phyloP scores from a whole-genome alignment of 192 early-diverging fungal species.

The Phycomyces nitens region DNA sequence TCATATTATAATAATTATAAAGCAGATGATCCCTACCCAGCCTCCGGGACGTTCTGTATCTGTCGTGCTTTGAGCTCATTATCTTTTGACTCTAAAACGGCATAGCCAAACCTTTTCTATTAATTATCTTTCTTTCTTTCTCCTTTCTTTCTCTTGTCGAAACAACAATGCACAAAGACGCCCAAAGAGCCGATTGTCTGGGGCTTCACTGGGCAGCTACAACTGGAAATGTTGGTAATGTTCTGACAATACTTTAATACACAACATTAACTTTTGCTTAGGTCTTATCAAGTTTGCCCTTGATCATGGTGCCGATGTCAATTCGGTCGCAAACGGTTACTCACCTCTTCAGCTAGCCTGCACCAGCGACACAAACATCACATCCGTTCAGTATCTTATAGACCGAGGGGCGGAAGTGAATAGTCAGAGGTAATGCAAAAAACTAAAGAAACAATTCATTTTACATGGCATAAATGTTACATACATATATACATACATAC shows the following conservation, averaged over 20 bases:
- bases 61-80: too few relatives aligned
- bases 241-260: background rate
- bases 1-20: too few relatives aligned
- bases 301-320: slow-evolving; percentile 62
- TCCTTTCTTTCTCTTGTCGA: slow-evolving; percentile 2
- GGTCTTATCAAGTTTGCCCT: slow-evolving; percentile 60
- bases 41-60: too few relatives aligned
- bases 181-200: background rate
- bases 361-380: slow-evolving; percentile 48
- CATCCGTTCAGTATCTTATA: slow-evolving; percentile 61
- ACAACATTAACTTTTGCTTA: too few relatives aligned
- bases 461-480: too few relatives aligned
- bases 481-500: too few relatives aligned
- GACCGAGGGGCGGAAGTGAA: slow-evolving; percentile 69
- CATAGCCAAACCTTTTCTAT: too few relatives aligned
- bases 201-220: slow-evolving; percentile 51
- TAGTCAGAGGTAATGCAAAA: slow-evolving; percentile 38
- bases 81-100: too few relatives aligned
- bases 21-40: too few relatives aligned
- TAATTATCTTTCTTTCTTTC: background rate
- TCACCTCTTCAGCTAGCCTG: slow-evolving; percentile 69
- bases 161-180: slow-evolving; percentile 9
- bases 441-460: too few relatives aligned
- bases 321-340: slow-evolving; percentile 60
- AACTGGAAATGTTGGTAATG: slow-evolving; percentile 47